Base-by-base conservation (phyloP, 768 basidiomycete genomes). In the Leccinum uliginosum region DNA sequence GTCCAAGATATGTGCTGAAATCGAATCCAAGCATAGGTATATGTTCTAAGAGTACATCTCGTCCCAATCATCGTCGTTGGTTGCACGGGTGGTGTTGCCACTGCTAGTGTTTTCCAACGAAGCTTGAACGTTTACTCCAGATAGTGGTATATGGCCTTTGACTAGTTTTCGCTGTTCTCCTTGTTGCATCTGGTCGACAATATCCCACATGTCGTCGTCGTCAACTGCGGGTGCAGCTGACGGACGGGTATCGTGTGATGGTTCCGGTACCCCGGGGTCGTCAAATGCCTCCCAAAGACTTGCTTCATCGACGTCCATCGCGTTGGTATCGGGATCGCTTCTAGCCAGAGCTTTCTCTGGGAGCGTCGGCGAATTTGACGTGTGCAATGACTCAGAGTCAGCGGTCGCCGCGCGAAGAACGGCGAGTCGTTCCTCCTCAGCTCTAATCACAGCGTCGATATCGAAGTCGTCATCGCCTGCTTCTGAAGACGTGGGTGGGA, bases 161-260 rank as follows among this genome's bases (percentile, higher is more conserved):
- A 32, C 19, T 14, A 38, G 26, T 47, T 50, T 61, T 6, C 56
- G 55, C 45, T 43, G 57, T 27, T 55, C 55, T 17, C 46, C 63
- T 58, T 58, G 66, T 67, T 83, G 84, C 32, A 83, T 71, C 65
- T 88, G 83, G 40, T 79, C 65, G 53, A 89, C 72, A 43, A 86
- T 76, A 60, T 84, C 80, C 85, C 91, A 91, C 79, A 90, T 81
- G 6, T 89, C 88, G 43, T 83, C 82, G 32, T 87, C 84, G 6
- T 82, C 80, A 15, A 73, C 68, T 23, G 35, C 54, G 2, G 53
- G 51, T 40, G 30, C 34, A 46, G 60, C 34, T 19, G 55, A 23
- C 6, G 52, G 40, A 3, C 35, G 44, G 3, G 23, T 51, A 32
- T 46, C 54, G 19, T 35, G 61, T 10, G 62, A 52, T 12, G 56